Evolutionary conservation across 2,329 filamentous ascomycete species (phyloP), one percentile per base, ranked within the genome.

Genomic region (Leptodontidium sp.): DNA sequence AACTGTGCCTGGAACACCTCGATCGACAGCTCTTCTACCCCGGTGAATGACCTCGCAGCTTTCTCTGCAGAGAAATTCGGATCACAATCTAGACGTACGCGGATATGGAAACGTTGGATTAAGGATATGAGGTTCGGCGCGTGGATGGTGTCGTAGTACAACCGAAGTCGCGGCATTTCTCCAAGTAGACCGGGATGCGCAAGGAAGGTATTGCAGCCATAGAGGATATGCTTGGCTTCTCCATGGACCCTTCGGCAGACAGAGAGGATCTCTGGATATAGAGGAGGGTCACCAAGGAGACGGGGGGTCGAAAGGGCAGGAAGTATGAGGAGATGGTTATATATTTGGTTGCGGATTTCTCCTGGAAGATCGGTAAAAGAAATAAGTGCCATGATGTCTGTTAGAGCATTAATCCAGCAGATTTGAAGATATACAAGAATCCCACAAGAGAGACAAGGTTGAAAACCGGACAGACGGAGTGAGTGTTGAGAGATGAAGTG

Each of bases 321-420:
- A 7, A 78, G 14, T 24, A 77, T 52, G n/a, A 78, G 74, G 47
- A 78, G 74, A 17, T 72, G 38, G 17, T 49, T n/a, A 70, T 78
- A 86, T 40, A 91, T 86, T 75, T 90, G 84, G 65, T 90, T 86
- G 47, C 85, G 84, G 3, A 91, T 82, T 73, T 91, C 89, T 2
- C 83, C 82, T 29, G 91, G 85, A 1, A 92, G 82, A 17, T 75
- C 71, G 24, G 77, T 64, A 43, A 79, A 77, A 21, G 67, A 61
- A 11, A 72, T 45, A 11, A 26, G 21, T 43, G 66, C 29, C 73
- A 74, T 75, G 6, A 49, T 59, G 55, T 4, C n/a, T 49, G 11
- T 26, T 15, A 52, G 17, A 24, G 12, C 40, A 43, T 14, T 15
- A n/a, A 40, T 17, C 15, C 11, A 43, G 2, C 14, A 26, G 1